phyloP scores from a whole-genome alignment of 345 rosid genomes.

The Hibiscus tridactylites region DNA sequence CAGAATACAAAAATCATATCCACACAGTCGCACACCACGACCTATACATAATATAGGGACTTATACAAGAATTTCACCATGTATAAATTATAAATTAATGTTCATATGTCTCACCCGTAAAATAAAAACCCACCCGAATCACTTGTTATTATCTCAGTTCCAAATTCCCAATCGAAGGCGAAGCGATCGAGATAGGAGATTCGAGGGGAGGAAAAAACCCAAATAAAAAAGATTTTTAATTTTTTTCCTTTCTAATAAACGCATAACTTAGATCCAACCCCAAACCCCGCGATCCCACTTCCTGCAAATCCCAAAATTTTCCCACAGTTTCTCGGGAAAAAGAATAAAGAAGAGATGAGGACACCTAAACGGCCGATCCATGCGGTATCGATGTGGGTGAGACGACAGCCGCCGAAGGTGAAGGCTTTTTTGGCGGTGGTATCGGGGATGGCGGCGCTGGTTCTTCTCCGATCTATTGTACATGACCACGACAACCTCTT shows the following conservation, averaged over 20 bases:
- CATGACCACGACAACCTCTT: conserved; percentile 98
- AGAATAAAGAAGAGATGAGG: conserved; percentile 37
- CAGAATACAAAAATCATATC: no score
- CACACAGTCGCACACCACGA: no score
- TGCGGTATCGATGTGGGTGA: conserved; percentile 70
- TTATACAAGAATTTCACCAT: no score
- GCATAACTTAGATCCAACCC: neutral
- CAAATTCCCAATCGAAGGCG: neutral
- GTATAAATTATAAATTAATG: no score
- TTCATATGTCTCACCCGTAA: neutral
- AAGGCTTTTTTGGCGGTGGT: conserved; percentile 92
- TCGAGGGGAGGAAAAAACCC: neutral
- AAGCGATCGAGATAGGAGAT: neutral
- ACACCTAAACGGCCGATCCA: conserved; percentile 56
- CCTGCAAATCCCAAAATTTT: neutral
- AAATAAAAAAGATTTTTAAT: neutral
- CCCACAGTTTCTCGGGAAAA: conserved; percentile 13
- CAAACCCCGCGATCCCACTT: neutral
- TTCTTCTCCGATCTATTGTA: conserved; percentile 80
- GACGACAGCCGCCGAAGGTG: conserved; percentile 94
- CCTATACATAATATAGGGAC: no score
- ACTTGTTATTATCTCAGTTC: neutral
- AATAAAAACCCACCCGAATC: neutral
- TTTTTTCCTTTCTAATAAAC: neutral
- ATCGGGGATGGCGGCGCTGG: conserved; percentile 84